Conservation (phyloP, 192 early-diverging fungal genomes). For the Podila horticola region DNA sequence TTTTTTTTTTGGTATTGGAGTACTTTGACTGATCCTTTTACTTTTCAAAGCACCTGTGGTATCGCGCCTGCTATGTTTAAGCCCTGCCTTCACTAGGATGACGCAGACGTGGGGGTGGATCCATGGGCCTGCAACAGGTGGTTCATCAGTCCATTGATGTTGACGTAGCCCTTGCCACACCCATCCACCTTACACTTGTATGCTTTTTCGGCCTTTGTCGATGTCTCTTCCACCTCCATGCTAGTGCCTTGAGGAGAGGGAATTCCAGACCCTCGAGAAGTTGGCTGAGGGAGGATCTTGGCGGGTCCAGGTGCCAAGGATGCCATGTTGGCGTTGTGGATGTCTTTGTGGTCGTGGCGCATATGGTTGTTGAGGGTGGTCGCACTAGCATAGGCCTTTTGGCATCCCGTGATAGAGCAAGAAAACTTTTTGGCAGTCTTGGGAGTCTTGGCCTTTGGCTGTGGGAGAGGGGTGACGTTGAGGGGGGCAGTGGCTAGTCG, state of each 20-base stretch:
- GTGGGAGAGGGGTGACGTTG: background rate
- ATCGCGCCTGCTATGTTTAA: too few relatives aligned
- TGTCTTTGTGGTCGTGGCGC: conserved; percentile 24
- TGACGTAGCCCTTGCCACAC: conserved; percentile 79
- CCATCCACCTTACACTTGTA: conserved; percentile 74
- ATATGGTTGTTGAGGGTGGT: conserved; percentile 26
- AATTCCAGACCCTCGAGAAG: background rate
- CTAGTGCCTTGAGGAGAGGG: background rate
- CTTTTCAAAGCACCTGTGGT: too few relatives aligned
- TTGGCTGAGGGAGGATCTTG: too few relatives aligned
- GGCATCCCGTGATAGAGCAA: conserved; percentile 12
- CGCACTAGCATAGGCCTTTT: conserved; percentile 25
- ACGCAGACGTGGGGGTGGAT: conserved; percentile 27
- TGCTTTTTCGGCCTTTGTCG: conserved; percentile 62
- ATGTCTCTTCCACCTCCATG: conserved; percentile 1
- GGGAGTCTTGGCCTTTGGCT: background rate
- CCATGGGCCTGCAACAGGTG: conserved; percentile 80
- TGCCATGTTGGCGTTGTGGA: background rate
- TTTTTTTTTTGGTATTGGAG: too few relatives aligned
- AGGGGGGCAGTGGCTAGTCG: background rate
- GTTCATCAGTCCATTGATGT: conserved; percentile 84
- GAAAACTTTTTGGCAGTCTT: conserved; percentile 20
- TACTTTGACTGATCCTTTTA: too few relatives aligned
- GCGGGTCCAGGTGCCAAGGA: background rate
- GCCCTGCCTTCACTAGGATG: background rate